Base-by-base conservation (phyloP, 257 asterid genomes). In the Catharanthus roseus region DNA sequence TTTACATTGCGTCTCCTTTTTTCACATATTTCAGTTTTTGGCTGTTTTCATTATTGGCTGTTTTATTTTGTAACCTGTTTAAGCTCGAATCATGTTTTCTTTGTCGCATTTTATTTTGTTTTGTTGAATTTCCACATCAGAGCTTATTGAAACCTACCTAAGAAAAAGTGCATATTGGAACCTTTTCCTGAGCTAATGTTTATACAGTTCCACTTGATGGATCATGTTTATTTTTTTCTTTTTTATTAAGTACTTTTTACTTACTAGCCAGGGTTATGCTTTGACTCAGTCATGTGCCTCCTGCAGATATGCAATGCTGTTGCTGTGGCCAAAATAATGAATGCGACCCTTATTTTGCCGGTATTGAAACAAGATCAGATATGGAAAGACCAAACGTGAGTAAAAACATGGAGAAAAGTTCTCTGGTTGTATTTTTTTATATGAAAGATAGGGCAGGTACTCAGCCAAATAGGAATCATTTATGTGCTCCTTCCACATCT, bases 341-440 rank as follows among this genome's bases (percentile, higher is more conserved):
- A 91, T 75, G 98, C 88, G 26, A 91, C 99, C 65, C 99, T 95
- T 79, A 95, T 95, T 81, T 80, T 95, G 75, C 99, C 99, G 1
- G 98, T 91, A 80, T 73, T 95, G 86, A 95, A 95, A 86, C 99
- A 95, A 87, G 99, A 95, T 75, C 99, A 95, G 90, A 95, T 95
- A 75, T 95, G 99, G 99, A 95, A 95, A 82, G 99, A 95, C 80
- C 98, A 91, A 84, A 90, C 99, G 98, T 92, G 79, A 82, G 99
- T 87, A 5, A 72, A 76, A 61, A 65, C 84, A 78, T 82, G 60
- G 42, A 65, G 74, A 58, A 64, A 60, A 31, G 76, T 77, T 15
- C 68, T 47, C 33, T 53, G 69, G 39, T 53, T 24, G 38, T 62
- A 36, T 24, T 13, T 5, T 36, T 18, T 13, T 23, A 38, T 28